Conservation (phyloP, 306 rosid species). For the Morella rubra region DNA sequence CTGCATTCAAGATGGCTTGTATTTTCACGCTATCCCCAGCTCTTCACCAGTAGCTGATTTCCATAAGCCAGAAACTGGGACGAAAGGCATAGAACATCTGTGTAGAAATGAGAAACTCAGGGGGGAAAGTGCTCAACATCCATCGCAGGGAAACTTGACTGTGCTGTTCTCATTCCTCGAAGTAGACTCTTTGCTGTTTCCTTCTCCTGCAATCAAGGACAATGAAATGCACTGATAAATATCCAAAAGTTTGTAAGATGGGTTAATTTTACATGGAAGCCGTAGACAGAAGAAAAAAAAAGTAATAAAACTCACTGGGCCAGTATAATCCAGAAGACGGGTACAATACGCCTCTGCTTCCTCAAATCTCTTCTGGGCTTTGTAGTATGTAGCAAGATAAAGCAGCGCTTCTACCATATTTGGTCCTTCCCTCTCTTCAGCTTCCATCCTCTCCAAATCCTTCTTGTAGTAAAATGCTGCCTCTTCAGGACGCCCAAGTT, state of each 20-base stretch:
- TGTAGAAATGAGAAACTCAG: constrained; percentile 26
- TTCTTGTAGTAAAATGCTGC: constrained; percentile 88
- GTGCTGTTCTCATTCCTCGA: constrained; percentile 74
- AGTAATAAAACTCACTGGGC: constrained; percentile 67
- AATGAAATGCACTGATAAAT: constrained; percentile 7
- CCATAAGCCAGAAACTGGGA: constrained; percentile 22
- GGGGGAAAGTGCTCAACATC: constrained; percentile 87
- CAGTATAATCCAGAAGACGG: constrained; percentile 90
- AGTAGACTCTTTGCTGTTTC: constrained; percentile 92
- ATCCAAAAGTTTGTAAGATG: neutral
- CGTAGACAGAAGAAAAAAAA: neutral
- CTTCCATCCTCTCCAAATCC: constrained; percentile 96
- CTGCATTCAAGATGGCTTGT: constrained; percentile 1
- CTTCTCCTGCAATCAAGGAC: constrained; percentile 62
- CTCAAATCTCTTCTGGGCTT: constrained; percentile 55
- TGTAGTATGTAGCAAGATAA: constrained; percentile 74
- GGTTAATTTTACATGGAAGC: neutral
- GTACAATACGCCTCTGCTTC: constrained; percentile 96
- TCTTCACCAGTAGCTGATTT: neutral
- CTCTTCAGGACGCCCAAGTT: constrained; percentile 71
- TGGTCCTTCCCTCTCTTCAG: constrained; percentile 96
- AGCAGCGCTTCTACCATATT: constrained; percentile 86
- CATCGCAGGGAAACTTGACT: constrained; percentile 62
- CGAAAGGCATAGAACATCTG: neutral
- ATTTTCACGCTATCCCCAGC: neutral